A percentile compares a stretch with the other conserved stretches of the same genome.
Evolutionary conservation across 352 stramenopile species (phyloP).

Genomic region (Globisporangium camurandrum): DNA sequence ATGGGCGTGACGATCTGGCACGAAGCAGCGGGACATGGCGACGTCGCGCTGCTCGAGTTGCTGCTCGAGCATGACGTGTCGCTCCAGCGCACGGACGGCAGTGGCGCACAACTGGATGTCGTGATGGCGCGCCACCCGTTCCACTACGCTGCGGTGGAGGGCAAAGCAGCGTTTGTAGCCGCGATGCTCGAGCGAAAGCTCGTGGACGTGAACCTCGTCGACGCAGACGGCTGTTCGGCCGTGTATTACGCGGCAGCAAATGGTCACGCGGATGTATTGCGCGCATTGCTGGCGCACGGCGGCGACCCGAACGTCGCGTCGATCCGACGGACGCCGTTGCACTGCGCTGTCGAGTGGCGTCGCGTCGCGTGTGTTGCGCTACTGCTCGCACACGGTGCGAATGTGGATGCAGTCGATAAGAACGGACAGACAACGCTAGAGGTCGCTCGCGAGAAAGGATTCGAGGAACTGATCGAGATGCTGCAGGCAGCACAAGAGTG

Average conservation of each 20-base stretch:
- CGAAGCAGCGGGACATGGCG: constrained; percentile 58
- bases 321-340: constrained; percentile 53
- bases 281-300: constrained; percentile 32
- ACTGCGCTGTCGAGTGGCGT: constrained; percentile 71
- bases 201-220: constrained; percentile 58
- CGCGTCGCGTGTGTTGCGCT: constrained; percentile 53
- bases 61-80: constrained; percentile 43
- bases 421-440: constrained; percentile 26
- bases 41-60: constrained; percentile 49
- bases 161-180: constrained; percentile 42
- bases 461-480: constrained; percentile 7
- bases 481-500: too few species aligned
- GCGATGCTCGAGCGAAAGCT: constrained; percentile 44
- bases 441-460: constrained; percentile 26
- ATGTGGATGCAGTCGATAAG: constrained; percentile 25
- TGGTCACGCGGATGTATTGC: constrained; percentile 43
- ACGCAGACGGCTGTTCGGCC: constrained; percentile 55
- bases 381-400: constrained; percentile 34
- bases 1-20: constrained; percentile 82
- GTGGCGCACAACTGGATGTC: constrained; percentile 55
- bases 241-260: constrained; percentile 73
- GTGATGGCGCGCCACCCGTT: constrained; percentile 78
- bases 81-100: constrained; percentile 22
- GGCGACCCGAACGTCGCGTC: constrained; percentile 53
- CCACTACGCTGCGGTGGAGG: constrained; percentile 74